phyloP scores from a whole-genome alignment of 495 filamentous ascomycete genomes.

The Aspergillus ellipticus region DNA sequence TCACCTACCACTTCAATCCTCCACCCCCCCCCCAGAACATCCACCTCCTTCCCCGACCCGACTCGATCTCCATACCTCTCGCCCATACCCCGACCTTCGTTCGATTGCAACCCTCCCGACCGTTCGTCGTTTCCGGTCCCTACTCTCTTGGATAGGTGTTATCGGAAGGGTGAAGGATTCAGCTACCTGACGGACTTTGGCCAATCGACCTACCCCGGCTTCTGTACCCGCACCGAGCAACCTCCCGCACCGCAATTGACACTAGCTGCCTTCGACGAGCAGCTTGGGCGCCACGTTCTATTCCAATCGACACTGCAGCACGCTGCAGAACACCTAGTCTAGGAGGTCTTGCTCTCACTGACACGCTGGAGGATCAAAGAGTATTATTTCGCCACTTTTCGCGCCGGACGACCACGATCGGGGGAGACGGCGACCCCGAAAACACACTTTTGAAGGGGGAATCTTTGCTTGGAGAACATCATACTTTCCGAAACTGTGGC shows the following conservation, averaged over 20 bases:
- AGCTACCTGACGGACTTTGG: not conserved
- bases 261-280: slow-evolving; percentile 8
- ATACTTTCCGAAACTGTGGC: slow-evolving; percentile 19
- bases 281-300: slow-evolving; percentile 20
- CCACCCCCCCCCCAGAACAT: not conserved
- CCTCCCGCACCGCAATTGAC: not conserved
- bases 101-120: slow-evolving; percentile 4
- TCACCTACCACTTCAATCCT: slow-evolving; percentile 1
- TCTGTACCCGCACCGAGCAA: not conserved
- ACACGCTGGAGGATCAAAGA: slow-evolving; percentile 17
- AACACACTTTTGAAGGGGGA: slow-evolving; percentile 17
- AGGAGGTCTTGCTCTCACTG: slow-evolving; percentile 15
- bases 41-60: slow-evolving; percentile 9
- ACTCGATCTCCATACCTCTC: slow-evolving; percentile 5
- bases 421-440: slow-evolving; percentile 52
- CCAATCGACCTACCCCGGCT: slow-evolving; percentile 1
- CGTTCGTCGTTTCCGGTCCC: slow-evolving; percentile 10
- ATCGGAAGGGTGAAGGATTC: not conserved
- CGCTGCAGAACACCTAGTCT: slow-evolving; percentile 9
- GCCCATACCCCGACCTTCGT: not conserved
- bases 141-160: not conserved
- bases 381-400: slow-evolving; percentile 24
- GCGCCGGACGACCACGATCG: slow-evolving; percentile 51
- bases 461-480: slow-evolving; percentile 9
- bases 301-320: slow-evolving; percentile 23